Conservation (phyloP, 2,329 filamentous ascomycete species). For the Colletotrichum lindemuthianum region DNA sequence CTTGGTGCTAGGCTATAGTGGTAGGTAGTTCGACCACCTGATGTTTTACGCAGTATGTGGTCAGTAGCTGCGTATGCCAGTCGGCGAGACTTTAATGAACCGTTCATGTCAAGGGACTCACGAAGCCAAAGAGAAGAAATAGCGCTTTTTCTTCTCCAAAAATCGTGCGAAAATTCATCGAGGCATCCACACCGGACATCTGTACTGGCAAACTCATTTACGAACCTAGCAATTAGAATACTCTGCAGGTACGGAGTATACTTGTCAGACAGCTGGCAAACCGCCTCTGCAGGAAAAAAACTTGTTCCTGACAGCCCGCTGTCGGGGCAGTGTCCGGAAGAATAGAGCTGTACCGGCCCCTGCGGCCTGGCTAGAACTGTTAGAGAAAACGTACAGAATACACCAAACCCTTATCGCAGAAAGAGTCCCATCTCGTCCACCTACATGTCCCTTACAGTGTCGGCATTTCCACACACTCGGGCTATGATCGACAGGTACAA, state of each 20-base stretch:
- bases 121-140: constrained; percentile 2
- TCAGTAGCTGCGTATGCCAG: too few species aligned
- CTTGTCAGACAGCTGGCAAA: too few species aligned
- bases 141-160: neutral
- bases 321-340: constrained; percentile 9
- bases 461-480: constrained; percentile 19
- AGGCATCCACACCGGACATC: neutral
- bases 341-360: neutral
- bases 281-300: constrained; percentile 19
- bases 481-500: constrained; percentile 32
- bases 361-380: neutral
- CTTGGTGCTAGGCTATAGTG: too few species aligned
- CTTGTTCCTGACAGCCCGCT: constrained; percentile 18
- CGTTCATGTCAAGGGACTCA: constrained; percentile 13
- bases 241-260: too few species aligned
- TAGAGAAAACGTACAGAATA: rapidly evolving
- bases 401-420: neutral
- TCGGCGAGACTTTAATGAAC: too few species aligned
- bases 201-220: too few species aligned
- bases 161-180: constrained; percentile 5
- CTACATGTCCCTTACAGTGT: constrained; percentile 20
- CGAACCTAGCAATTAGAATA: too few species aligned
- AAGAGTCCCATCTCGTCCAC: neutral
- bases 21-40: too few species aligned
- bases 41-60: too few species aligned